Evolutionary conservation across 78 protist species (phyloP), one percentile per base, ranked within the genome.

Genomic region (Polysphondylium violaceum): DNA sequence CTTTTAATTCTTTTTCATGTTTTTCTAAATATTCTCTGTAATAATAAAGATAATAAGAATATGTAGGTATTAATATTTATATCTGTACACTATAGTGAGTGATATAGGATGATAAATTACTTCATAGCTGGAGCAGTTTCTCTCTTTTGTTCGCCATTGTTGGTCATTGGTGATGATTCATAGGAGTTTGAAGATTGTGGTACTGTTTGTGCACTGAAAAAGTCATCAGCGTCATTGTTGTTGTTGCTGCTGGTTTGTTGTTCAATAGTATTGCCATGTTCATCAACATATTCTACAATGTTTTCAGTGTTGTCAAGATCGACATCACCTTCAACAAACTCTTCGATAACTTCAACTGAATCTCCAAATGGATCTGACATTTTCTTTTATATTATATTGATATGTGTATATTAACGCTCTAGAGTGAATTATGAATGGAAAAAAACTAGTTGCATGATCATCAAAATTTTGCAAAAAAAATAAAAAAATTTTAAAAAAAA

Each of bases 321-420:
- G 61, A 71, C 31, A 71, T 79, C 88, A 25, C 88, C 88, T 27
- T 79, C 88, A 53, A 79, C 41, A 31, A 79, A 43, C 27, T 79
- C 88, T 40, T 79, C 88, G 1, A 33, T 64, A 5, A 67, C 64
- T 67, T 77, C 87, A n/a, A 77, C 65, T 60, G 58, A 69, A 38
- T 77, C 87, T 16, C 71, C 87, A 64, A 77, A 77, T 64, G 75
- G 65, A 33, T 77, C 87, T 33, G 87, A 77, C 87, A 77, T 77
- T 31, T 21, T 72, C 16, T 16, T 7, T 5, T 27, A 4, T 31
- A 7, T 25, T 21, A n/a, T 60, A 60, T 60, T n/a, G 14, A 27
- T 60, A 31, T 11, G 16, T 31, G 16, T 8, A 60, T n/a, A 11
- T 27, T n/a, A n/a, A n/a, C n/a, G n/a, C n/a, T n/a, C n/a, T n/a